A percentile compares a stretch with the other conserved stretches of the same genome.
Conservation (phyloP, 2,329 filamentous ascomycete species). For the Septoria linicola region DNA sequence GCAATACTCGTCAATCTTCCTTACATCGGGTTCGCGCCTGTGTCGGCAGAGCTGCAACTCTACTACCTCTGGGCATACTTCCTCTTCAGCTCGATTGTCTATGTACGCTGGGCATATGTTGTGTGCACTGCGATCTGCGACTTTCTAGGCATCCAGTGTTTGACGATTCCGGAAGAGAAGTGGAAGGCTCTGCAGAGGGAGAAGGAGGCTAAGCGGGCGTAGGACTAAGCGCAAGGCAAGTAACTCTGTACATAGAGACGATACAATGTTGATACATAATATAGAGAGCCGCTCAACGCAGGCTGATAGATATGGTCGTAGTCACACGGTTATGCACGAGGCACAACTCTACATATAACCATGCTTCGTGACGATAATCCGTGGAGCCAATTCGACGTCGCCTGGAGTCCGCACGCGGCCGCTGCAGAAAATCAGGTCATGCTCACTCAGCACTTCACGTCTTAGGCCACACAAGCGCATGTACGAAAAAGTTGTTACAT, state of each 20-base stretch:
- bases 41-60: slow-evolving; percentile 64
- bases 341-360: no score
- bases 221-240: not conserved
- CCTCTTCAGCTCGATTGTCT: slow-evolving; percentile 76
- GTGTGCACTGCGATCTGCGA: slow-evolving; percentile 89
- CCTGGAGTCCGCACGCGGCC: no score
- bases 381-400: no score
- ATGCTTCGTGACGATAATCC: no score
- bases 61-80: slow-evolving; percentile 84
- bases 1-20: slow-evolving; percentile 82
- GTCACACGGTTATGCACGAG: no score
- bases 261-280: not conserved
- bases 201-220: slow-evolving; percentile 16
- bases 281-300: slow-evolving; percentile 10
- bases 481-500: no score
- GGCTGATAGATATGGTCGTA: slow-evolving; percentile 7
- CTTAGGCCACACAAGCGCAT: no score
- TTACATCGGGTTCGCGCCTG: slow-evolving; percentile 65
- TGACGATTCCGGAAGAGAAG: slow-evolving; percentile 66
- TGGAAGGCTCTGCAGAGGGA: slow-evolving; percentile 34
- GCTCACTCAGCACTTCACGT: no score
- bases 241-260: not conserved
- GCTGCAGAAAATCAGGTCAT: no score
- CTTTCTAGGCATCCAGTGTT: slow-evolving; percentile 88
- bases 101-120: slow-evolving; percentile 88